Conservation (phyloP, 805 yeast species). For the Hanseniaspora pseudoguilliermondii region DNA sequence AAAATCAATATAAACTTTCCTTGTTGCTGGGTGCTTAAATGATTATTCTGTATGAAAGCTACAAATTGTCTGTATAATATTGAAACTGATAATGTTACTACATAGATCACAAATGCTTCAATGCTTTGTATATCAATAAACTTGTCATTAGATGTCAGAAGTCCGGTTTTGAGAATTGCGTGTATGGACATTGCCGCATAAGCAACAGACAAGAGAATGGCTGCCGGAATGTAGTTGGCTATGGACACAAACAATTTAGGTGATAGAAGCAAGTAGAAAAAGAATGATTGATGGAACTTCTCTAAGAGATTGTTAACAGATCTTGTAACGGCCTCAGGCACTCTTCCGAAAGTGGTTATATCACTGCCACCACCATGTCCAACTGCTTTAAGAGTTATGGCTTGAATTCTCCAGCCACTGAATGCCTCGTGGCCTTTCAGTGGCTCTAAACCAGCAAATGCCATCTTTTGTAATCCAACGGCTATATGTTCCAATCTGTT, state of each 20-base stretch:
- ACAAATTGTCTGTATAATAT: slow-evolving; percentile 14
- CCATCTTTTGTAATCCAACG: slow-evolving; percentile 54
- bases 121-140: slow-evolving; percentile 16
- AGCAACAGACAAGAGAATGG: slow-evolving; percentile 54
- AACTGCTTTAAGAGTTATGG: slow-evolving; percentile 63
- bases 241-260: slow-evolving; percentile 79
- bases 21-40: slow-evolving; percentile 12
- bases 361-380: slow-evolving; percentile 52
- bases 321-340: slow-evolving; percentile 75
- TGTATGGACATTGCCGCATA: slow-evolving; percentile 60
- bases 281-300: slow-evolving; percentile 93
- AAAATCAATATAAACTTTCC: slow-evolving; percentile 15
- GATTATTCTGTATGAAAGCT: slow-evolving; percentile 6
- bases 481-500: slow-evolving; percentile 47
- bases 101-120: slow-evolving; percentile 19
- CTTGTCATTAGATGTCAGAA: slow-evolving; percentile 13
- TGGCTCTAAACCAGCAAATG: slow-evolving; percentile 54
- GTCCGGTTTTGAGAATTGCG: slow-evolving; percentile 33
- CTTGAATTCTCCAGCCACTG: slow-evolving; percentile 92
- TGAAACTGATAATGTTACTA: slow-evolving; percentile 25
- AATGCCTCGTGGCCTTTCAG: slow-evolving; percentile 74
- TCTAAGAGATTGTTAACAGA: slow-evolving; percentile 85
- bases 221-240: slow-evolving; percentile 84
- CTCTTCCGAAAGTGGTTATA: slow-evolving; percentile 82
- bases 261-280: slow-evolving; percentile 72